Base-by-base conservation (phyloP, 768 basidiomycete species). In the Leccinum disarticulatum region DNA sequence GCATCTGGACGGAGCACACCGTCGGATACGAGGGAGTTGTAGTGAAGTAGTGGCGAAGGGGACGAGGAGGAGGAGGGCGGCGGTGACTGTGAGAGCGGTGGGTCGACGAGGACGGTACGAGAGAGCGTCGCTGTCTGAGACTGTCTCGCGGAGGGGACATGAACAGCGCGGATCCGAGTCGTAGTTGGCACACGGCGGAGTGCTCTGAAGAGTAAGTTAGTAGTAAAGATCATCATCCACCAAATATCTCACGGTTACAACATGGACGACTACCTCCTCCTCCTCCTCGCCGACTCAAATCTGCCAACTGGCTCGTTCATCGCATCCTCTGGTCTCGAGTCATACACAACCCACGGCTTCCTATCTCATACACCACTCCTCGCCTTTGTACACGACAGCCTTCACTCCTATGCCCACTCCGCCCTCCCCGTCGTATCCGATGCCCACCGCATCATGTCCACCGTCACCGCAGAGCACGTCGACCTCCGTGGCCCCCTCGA, bases 241-340 rank as follows among this genome's bases (percentile, higher is more conserved):
- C 4, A n/a, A 41, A n/a, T 10, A 43, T 46, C 43, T 19, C 43
- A 46, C 43, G 43, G 0, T 28, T 33, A 33, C 25, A 6, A 6
- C 48, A 66, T 64, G 64, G 74, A 77, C 73, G 69, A 73, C 70
- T 73, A 76, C 72, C 75, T 93, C 31, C 79, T 93, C 17, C 83
- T 95, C 41, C 80, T 95, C 36, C 82, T 96, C 47, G 83, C 91
- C 0, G 94, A 96, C 77, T 91, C 92, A 61, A 98, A 96, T 73
- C 86, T 99, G 3, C 97, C 97, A 2, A 98, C 96, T 0, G 97
- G 97, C 36, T 90, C 96, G 1, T 99, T 99, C 73, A 92, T 98
- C 59, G 92, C 95, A 1, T 97, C 95, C 1, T 84, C 92, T 3
- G 96, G 96, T 2, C 82, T 98, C 60, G 96, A 99, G 69, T 93